phyloP scores from a whole-genome alignment of 768 basidiomycete genomes.

The Boletus sp. region DNA sequence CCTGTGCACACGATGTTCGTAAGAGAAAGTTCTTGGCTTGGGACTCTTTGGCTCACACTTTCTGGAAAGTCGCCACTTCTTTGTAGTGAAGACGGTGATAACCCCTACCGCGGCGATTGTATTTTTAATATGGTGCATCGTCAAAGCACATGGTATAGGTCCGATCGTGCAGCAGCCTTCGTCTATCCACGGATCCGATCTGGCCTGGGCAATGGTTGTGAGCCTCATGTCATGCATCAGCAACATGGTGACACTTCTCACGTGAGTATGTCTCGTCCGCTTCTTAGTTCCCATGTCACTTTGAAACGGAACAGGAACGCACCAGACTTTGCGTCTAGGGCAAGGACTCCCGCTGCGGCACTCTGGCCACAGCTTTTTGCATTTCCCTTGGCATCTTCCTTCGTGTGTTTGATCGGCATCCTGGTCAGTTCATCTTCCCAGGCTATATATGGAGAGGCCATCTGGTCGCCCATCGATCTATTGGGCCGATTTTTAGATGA shows the following conservation, averaged over 20 bases:
- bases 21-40: constrained; percentile 7
- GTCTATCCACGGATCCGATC: constrained; percentile 59
- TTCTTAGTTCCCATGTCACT: constrained; percentile 16
- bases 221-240: constrained; percentile 76
- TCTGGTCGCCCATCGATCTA: constrained; percentile 79
- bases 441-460: constrained; percentile 71
- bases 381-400: constrained; percentile 68
- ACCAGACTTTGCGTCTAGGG: constrained; percentile 73
- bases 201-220: constrained; percentile 75
- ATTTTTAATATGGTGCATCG: constrained; percentile 78
- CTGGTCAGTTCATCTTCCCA: constrained; percentile 77
- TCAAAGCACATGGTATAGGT: constrained; percentile 74
- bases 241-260: constrained; percentile 75
- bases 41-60: constrained; percentile 4
- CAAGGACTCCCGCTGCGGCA: constrained; percentile 54
- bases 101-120: constrained; percentile 66
- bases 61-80: constrained; percentile 62
- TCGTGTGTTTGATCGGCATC: constrained; percentile 79
- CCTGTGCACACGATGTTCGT: constrained; percentile 78
- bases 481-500: constrained; percentile 67
- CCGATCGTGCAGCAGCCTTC: constrained; percentile 68
- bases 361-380: constrained; percentile 67
- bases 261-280: constrained; percentile 38
- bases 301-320: constrained; percentile 49
- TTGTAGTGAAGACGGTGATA: constrained; percentile 74